Base-by-base conservation (phyloP, 345 rosid genomes). In the Zanthoxylum bungeanum region DNA sequence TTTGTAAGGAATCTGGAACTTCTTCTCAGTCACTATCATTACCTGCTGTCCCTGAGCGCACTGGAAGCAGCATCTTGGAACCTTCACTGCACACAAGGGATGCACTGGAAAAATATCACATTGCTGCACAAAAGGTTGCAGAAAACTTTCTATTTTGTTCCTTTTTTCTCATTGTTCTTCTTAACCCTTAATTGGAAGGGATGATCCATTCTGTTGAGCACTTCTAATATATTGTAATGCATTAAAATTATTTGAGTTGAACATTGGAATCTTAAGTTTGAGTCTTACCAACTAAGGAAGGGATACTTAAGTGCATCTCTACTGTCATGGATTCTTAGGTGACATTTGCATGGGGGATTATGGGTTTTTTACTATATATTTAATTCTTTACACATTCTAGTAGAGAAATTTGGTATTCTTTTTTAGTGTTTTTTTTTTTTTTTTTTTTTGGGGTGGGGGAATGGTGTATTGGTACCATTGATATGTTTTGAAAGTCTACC, bases 41-140 rank as follows among this genome's bases (percentile, higher is more conserved):
- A 51, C 71, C 85, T 75, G 78, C 80, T 73, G 81, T 84, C 66
- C 53, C 87, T 64, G 98, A 91, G 66, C 89, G 86, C 25, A 71
- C 78, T 81, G 92, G 88, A 64, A 83, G 73, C 72, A 82, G 80
- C 75, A 75, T 69, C 60, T 65, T 87, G 7, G 98, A 91, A 70
- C 90, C 96, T 77, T 86, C 88, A 25, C 75, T 92, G 63, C 84
- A 80, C 83, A 91, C 96, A 40, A 85, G 96, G 81, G 99, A 95
- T 70, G 99, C 97, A 75, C 60, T 95, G 84, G 99, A 95, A 75
- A 91, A 91, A 74, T 95, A 84, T 72, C 91, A 91, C 79, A 81
- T 91, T 75, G 82, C 89, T 77, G 84, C 96, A 6, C 97, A 87
- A 81, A 91, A 92, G 98, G 99, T 92, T 73, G 58, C 47, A 30